phyloP scores from a whole-genome alignment of 441 rosid genomes.

The Raphanus hybrid region DNA sequence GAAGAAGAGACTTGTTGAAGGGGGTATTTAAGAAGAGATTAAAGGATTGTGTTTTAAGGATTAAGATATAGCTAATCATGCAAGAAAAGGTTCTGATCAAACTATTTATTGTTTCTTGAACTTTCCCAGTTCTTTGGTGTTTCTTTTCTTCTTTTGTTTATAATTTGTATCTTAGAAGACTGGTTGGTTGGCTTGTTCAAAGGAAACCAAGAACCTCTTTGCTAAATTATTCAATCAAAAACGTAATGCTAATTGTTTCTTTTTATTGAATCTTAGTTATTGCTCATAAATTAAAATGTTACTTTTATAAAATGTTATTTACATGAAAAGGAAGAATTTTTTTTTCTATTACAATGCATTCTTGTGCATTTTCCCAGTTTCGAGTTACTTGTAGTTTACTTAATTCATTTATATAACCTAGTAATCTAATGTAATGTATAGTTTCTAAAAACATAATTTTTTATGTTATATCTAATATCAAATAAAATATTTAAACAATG shows the following conservation, averaged over 20 bases:
- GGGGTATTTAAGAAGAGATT: constrained; percentile 27
- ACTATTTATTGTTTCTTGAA: constrained; percentile 25
- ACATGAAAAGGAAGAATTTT: not conserved
- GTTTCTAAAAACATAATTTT: not conserved
- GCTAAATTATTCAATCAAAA: not conserved
- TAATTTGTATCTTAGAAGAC: constrained; percentile 18
- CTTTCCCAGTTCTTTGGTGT: constrained; percentile 28
- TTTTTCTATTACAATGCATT: not conserved
- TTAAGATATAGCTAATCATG: constrained; percentile 23
- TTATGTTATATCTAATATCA: not conserved
- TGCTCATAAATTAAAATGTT: not conserved
- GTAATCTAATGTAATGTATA: not conserved
- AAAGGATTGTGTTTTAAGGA: not conserved
- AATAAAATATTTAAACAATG: not conserved
- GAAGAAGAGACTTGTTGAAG: constrained; percentile 11
- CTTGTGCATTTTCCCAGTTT: not conserved
- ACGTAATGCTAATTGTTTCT: not conserved
- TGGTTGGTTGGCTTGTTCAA: constrained; percentile 27
- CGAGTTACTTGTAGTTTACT: not conserved
- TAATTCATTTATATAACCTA: not conserved
- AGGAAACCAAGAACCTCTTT: constrained; percentile 19
- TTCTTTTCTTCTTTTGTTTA: constrained; percentile 4
- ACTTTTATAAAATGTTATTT: not conserved
- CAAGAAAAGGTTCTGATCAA: constrained; percentile 28
- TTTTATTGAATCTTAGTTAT: not conserved